Evolutionary conservation across 1,139 yeast species (phyloP), one percentile per base, ranked within the genome.

Genomic region (Sugiyamaella sp.): DNA sequence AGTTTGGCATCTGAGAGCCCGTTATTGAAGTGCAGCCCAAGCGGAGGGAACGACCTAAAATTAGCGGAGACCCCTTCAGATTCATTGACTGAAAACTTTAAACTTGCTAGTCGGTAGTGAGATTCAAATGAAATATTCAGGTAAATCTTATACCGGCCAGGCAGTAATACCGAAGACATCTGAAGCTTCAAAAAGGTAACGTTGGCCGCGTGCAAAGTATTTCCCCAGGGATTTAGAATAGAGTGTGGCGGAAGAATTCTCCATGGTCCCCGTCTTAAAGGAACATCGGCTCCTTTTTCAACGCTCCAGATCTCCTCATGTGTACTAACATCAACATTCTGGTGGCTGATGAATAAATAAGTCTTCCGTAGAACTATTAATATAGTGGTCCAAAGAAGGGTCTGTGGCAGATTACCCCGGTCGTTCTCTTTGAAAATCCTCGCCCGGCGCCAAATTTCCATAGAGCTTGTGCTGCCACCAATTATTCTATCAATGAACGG

Each of bases 201-300:
- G 48, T 63, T 64, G 33, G 65, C 53, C 12, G 69, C 69, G 38
- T 58, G 54, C 37, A 66, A 38, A 10, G 64, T 57, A 6, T 57
- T 49, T n/a, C 68, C 70, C 60, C 64, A 59, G 8, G 62, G 59
- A 29, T 60, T 60, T 2, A 63, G 64, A 39, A 46, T 8, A 57
- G 54, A 12, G 40, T 46, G 39, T 2, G 32, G 22, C 2, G 52
- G 42, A 4, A 47, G 41, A 5, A 35, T 25, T 35, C 55, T 27
- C 55, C 55, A 52, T 16, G 55, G 49, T 16, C 55, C 55, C 2
- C 17, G 41, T 12, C 45, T 16, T 19, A 48, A 20, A 21, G 55
- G 41, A 16, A 49, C 24, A 22, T 22, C 19, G 9, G 16, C 37
- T 60, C 52, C 19, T 51, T 52, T 38, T 60, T 54, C 66, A 61